A percentile compares a stretch with the other conserved stretches of the same genome.
These are phyloP conservation scores for Erythrobasidium hasegawianum DNA, from an alignment of 1,284 basidiomycete genomes.

Conservation along the genomic window DNA sequence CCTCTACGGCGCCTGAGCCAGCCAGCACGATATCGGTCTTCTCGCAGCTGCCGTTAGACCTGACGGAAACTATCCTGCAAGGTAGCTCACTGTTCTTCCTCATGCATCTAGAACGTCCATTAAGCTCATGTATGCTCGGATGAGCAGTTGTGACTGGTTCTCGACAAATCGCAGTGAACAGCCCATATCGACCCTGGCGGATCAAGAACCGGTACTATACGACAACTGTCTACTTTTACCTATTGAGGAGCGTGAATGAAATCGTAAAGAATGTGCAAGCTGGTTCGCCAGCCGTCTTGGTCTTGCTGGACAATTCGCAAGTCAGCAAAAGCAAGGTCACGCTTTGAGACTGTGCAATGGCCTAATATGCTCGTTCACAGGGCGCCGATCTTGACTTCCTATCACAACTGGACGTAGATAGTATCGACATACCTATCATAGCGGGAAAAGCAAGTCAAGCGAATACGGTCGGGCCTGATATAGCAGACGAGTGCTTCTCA, in stretches of 20 bases:
- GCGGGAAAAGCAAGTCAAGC: conserved; percentile 5
- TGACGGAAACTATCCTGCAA: conserved; percentile 13
- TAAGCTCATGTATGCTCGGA: too few relatives aligned
- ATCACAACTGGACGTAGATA: not conserved
- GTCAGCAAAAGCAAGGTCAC: not conserved
- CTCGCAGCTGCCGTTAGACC: conserved; percentile 18
- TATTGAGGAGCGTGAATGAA: conserved; percentile 15
- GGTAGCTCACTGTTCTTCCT: not conserved
- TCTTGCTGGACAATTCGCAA: conserved; percentile 27
- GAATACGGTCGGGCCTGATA: not conserved
- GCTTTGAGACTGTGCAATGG: not conserved
- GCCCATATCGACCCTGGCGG: conserved; percentile 15
- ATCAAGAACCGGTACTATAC: conserved; percentile 32
- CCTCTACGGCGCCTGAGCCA: too few relatives aligned
- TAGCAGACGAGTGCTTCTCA: conserved; percentile 22
- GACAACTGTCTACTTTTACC: conserved; percentile 15
- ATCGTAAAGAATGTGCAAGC: conserved; percentile 9
- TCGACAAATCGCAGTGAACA: not conserved
- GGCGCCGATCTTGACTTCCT: not conserved
- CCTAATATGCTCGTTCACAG: not conserved
- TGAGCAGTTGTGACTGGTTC: conserved; percentile 13
- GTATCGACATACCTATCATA: conserved; percentile 23
- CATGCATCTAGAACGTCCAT: too few relatives aligned
- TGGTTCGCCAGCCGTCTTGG: conserved; percentile 9
- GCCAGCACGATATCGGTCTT: conserved; percentile 31